phyloP scores from a whole-genome alignment of 176 grass and related monocot genomes.

The Triticum dicoccoides region DNA sequence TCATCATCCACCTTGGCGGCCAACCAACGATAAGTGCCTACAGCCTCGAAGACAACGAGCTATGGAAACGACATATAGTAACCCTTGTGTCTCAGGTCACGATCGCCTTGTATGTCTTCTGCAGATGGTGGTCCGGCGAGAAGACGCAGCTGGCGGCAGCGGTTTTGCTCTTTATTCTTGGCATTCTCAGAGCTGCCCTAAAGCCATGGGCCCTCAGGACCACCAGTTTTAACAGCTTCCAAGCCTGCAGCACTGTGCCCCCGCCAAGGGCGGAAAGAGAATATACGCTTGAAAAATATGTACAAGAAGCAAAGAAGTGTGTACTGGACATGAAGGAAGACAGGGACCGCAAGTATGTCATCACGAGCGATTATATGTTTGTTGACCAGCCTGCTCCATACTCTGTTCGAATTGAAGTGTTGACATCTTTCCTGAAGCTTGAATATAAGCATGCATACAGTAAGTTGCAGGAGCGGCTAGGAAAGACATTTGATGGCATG shows the following conservation, averaged over 20 bases:
- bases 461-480: rapidly evolving
- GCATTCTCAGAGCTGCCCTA: not conserved
- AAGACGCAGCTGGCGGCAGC: not conserved
- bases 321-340: not conserved
- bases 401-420: rapidly evolving
- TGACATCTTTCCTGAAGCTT: rapidly evolving
- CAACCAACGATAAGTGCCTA: not conserved
- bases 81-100: not conserved
- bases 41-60: not conserved
- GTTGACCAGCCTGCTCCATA: not conserved
- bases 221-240: not conserved
- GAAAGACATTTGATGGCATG: not conserved
- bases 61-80: not conserved
- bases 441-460: not conserved
- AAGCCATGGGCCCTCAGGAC: not conserved
- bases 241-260: not conserved
- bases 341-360: too few species aligned
- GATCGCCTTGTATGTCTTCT: not conserved
- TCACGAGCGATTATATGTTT: not conserved
- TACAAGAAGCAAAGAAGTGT: not conserved
- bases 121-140: not conserved
- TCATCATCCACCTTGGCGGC: not conserved
- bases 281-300: not conserved
- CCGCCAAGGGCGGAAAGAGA: rapidly evolving
- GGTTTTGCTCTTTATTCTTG: not conserved